Evolutionary conservation across 1,139 yeast species (phyloP), one percentile per base, ranked within the genome.

Genomic region (Suhomyces kunorum): DNA sequence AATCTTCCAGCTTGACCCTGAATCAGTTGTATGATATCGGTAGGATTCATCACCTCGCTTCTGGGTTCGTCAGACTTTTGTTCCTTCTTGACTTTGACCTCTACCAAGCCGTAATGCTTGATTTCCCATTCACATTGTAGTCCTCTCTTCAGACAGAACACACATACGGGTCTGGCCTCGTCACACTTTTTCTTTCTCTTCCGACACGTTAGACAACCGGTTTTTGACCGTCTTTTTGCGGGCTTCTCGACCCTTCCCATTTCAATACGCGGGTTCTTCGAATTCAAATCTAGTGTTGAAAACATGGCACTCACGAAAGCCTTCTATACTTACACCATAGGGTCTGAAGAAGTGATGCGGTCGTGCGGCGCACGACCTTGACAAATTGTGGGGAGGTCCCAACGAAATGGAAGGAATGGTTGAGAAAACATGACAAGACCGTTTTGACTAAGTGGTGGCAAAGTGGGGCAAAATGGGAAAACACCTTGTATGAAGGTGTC

Each of bases 111-210:
- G 31, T 40, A 44, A 27, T 38, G 42, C 20, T 40, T 39, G 38
- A 45, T 38, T 18, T 45, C 48, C 74, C 74, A 68, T 27, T 54
- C 53, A 50, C 74, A 68, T n/a, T 40, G 40, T 16, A 66, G 46
- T n/a, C 50, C 48, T 42, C 61, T 64, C 14, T 40, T 37, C 29
- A 50, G 47, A 48, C 74, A 68, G 43, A 61, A 64, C 23, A 50
- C 48, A 51, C 75, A 68, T 9, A 45, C 46, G 6, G 74, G 74
- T 37, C 59, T 60, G 17, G 49, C 47, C 48, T 68, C 75, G 50
- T 69, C 75, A 51, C 75, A 69, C 47, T 68, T 69, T 54, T 64
- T 68, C 51, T 62, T 64, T n/a, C 71, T 59, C 46, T 55, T 55
- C 27, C 74, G 62, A 44, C 75, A 69, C 4, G 74, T 66, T 25